Evolutionary conservation across 345 rosid species (phyloP).

Genomic region (rapeseed (Brassica napus)): DNA sequence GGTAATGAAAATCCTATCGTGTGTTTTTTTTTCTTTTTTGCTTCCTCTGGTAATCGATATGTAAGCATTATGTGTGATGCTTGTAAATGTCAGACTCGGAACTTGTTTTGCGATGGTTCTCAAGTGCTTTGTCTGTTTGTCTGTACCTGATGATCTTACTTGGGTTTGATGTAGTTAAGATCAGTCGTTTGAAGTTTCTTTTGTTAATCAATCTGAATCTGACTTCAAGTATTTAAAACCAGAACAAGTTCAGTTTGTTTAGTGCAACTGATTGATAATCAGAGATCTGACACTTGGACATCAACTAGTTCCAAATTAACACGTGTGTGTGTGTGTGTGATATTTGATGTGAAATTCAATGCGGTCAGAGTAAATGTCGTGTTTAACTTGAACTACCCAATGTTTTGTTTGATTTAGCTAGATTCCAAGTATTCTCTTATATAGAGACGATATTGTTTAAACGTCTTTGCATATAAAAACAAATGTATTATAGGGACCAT

Average conservation of each 20-base stretch:
- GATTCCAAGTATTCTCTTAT: neutral
- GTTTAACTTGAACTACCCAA: neutral
- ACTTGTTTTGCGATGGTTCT: neutral
- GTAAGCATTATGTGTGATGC: neutral
- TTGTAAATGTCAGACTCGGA: neutral
- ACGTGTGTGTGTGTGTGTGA: neutral
- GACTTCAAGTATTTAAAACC: no score
- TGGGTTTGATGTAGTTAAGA: neutral
- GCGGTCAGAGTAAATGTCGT: neutral
- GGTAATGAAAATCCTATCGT: neutral
- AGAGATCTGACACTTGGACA: slow-evolving; percentile 1
- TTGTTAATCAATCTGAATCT: no score
- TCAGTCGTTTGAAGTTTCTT: neutral
- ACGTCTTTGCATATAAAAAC: neutral
- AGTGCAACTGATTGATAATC: neutral
- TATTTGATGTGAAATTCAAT: neutral
- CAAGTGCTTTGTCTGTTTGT: neutral
- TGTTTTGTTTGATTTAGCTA: neutral
- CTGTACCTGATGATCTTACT: slow-evolving; percentile 4
- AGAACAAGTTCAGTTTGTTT: neutral
- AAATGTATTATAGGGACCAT: neutral
- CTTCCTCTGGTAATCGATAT: neutral
- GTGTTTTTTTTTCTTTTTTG: neutral
- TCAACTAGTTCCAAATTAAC: neutral
- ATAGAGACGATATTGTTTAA: neutral